A percentile compares a stretch with the other conserved stretches of the same genome.
phyloP scores from a whole-genome alignment of 2,329 filamentous ascomycete species.

The Karstenula rhodostoma region DNA sequence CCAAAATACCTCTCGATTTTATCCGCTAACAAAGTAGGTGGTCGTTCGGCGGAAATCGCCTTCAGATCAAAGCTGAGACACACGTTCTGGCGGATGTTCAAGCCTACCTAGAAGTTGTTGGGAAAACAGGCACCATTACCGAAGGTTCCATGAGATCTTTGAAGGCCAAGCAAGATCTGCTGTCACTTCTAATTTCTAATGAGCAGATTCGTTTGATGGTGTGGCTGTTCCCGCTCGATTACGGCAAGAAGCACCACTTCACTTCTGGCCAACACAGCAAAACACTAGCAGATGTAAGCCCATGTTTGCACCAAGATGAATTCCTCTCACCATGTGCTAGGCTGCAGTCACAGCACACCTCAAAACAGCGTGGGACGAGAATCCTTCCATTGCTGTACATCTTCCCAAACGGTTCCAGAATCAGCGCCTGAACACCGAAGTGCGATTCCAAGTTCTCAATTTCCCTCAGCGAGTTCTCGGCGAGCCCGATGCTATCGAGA shows the following conservation, averaged over 20 bases:
- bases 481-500: constrained; percentile 82
- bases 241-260: constrained; percentile 64
- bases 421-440: constrained; percentile 73
- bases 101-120: constrained; percentile 69
- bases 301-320: not conserved
- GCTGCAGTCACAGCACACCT: constrained; percentile 70
- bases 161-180: constrained; percentile 81
- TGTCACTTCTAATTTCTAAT: constrained; percentile 80
- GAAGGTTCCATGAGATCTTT: constrained; percentile 69
- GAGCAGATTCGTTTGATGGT: constrained; percentile 85
- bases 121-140: constrained; percentile 62
- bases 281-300: constrained; percentile 50
- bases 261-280: constrained; percentile 55
- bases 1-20: not conserved
- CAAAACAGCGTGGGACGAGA: constrained; percentile 85
- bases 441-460: constrained; percentile 81
- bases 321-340: constrained; percentile 46
- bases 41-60: constrained; percentile 93
- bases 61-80: constrained; percentile 93
- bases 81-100: constrained; percentile 81
- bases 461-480: constrained; percentile 83
- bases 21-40: constrained; percentile 62
- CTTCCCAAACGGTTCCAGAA: constrained; percentile 81
- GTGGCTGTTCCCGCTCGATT: constrained; percentile 84
- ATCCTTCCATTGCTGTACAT: constrained; percentile 86